Conservation (phyloP, 306 rosid species). For the Citrullus colocynthis region DNA sequence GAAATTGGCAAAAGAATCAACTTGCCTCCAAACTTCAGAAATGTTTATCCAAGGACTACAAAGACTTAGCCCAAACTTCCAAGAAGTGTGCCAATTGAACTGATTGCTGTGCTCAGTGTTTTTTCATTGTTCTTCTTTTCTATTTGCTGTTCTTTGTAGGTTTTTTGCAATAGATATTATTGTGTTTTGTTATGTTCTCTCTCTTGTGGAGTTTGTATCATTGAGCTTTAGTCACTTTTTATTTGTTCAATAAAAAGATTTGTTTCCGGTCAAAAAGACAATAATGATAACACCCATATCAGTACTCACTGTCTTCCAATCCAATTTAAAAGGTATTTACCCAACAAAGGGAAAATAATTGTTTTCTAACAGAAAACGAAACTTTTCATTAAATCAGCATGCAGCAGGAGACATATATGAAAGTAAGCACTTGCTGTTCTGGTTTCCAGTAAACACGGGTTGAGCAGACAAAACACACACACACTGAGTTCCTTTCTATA, state of each 20-base stretch:
- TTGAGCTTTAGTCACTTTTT: not conserved
- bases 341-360: not conserved
- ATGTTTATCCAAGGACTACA: no score
- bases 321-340: not conserved
- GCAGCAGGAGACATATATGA: not conserved
- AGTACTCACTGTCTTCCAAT: not conserved
- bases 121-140: no score
- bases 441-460: not conserved
- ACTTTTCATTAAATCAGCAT: not conserved
- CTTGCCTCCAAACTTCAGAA: no score
- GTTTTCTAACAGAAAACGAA: no score
- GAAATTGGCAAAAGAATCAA: no score
- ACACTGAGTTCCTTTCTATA: conserved; percentile 7
- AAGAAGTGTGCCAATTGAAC: no score
- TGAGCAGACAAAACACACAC: not conserved
- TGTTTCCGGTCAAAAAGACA: not conserved
- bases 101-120: not conserved
- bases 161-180: no score
- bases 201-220: not conserved
- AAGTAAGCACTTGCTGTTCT: not conserved
- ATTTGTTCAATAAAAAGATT: no score
- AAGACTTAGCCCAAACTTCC: no score
- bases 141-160: not conserved
- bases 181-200: not conserved
- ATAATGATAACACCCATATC: not conserved